Conservation (phyloP, 2,329 filamentous ascomycete genomes). For the Pestalotiopsis sp. region DNA sequence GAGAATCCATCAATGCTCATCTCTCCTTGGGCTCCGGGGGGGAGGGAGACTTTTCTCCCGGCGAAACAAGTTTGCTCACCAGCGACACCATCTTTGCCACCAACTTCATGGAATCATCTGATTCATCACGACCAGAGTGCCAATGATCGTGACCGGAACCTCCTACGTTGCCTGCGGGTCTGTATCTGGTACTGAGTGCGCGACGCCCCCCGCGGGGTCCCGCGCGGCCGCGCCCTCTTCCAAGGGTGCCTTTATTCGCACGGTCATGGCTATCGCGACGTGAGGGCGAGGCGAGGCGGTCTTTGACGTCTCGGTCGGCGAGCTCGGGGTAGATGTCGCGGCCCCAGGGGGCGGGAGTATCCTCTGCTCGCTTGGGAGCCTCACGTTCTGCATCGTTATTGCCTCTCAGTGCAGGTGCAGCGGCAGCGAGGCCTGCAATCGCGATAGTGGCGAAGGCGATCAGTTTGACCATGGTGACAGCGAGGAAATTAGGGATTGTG, state of each 20-base stretch:
- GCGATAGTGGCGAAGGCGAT: neutral
- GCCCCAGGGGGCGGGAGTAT: neutral
- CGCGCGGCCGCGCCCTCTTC: neutral
- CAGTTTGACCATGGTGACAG: neutral
- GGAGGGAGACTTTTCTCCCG: no score
- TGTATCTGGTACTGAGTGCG: neutral
- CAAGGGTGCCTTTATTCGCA: neutral
- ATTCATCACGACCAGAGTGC: no score
- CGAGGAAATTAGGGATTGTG: neutral
- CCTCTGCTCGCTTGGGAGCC: neutral
- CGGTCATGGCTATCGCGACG: no score
- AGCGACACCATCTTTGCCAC: no score
- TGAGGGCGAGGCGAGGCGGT: neutral
- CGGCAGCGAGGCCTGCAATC: neutral
- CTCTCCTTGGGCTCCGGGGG: no score
- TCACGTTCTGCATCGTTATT: neutral
- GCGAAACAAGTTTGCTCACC: no score
- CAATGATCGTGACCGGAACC: neutral
- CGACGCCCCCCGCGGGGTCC: neutral
- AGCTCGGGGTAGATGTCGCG: neutral
- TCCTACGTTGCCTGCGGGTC: neutral
- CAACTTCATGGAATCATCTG: no score
- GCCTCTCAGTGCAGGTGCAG: neutral
- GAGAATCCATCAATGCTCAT: no score
- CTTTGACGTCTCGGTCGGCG: neutral